Conservation (phyloP, 495 filamentous ascomycete genomes). For the Xylaria sp. region DNA sequence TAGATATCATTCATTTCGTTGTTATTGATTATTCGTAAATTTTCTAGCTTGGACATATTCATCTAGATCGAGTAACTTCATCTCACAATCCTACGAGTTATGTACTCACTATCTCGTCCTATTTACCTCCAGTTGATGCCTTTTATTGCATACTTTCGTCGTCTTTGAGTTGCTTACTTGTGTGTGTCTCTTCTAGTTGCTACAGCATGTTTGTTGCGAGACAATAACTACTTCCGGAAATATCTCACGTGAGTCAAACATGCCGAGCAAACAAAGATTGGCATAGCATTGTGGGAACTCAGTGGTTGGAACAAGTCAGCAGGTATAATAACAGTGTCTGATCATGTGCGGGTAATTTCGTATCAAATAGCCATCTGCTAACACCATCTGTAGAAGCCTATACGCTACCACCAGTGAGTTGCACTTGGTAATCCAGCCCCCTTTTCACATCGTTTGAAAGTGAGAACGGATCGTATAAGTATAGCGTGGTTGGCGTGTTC, state of each 20-base stretch:
- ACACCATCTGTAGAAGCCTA: neutral
- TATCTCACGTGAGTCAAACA: neutral
- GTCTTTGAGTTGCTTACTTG: neutral
- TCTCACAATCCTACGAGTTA: neutral
- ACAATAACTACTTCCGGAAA: slow-evolving; percentile 25
- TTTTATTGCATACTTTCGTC: neutral
- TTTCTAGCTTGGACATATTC: neutral
- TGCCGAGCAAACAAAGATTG: neutral
- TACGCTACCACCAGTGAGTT: slow-evolving; percentile 43
- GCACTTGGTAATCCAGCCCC: slow-evolving; percentile 49
- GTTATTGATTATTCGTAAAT: neutral
- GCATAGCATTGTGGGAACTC: neutral
- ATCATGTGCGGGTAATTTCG: neutral
- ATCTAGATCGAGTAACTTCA: neutral
- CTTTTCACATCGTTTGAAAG: slow-evolving; percentile 47
- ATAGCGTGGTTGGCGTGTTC: slow-evolving; percentile 47
- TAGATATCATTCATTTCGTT: neutral
- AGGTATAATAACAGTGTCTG: neutral
- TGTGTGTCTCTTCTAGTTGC: neutral
- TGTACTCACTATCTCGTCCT: neutral
- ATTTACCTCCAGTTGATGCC: neutral
- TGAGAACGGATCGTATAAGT: slow-evolving; percentile 52
- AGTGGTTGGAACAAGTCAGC: neutral
- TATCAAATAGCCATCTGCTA: neutral
- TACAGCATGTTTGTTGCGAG: neutral